Evolutionary conservation across 345 rosid species (phyloP).

Genomic region (Eucalyptus pauciflora): DNA sequence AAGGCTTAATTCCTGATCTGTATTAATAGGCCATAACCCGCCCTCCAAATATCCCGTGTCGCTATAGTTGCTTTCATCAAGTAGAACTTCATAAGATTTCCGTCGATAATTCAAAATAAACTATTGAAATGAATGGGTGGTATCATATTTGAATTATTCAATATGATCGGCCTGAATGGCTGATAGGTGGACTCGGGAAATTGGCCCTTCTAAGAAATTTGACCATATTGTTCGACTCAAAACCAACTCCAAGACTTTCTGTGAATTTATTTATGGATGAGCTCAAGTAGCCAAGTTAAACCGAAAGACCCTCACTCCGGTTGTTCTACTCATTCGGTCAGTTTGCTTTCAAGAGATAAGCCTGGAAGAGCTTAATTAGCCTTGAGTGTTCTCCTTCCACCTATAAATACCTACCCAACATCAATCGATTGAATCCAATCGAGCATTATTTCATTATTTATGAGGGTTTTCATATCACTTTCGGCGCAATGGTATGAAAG

Average conservation of each 20-base stretch:
- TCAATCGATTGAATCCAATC: not conserved
- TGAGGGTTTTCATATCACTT: not conserved
- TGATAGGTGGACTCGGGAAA: not conserved
- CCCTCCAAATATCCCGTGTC: not conserved
- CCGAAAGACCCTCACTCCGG: not conserved
- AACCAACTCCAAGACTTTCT: not conserved
- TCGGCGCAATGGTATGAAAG: not conserved
- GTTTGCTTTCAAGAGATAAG: not conserved
- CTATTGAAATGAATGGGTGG: not conserved
- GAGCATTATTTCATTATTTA: not conserved
- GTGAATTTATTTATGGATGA: not conserved
- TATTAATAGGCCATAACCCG: not conserved
- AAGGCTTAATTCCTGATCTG: not conserved
- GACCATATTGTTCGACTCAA: not conserved
- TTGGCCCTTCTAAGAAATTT: not conserved
- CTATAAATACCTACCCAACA: not conserved
- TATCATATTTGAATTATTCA: not conserved
- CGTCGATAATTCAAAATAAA: not conserved
- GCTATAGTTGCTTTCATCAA: not conserved
- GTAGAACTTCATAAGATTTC: not conserved
- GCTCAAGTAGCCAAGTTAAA: not conserved
- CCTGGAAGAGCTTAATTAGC: not conserved
- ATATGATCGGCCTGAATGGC: not conserved
- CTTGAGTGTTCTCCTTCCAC: not conserved
- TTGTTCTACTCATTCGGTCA: not conserved